Conservation (phyloP, 495 filamentous ascomycete species). For the Aspergillus ostianus region DNA sequence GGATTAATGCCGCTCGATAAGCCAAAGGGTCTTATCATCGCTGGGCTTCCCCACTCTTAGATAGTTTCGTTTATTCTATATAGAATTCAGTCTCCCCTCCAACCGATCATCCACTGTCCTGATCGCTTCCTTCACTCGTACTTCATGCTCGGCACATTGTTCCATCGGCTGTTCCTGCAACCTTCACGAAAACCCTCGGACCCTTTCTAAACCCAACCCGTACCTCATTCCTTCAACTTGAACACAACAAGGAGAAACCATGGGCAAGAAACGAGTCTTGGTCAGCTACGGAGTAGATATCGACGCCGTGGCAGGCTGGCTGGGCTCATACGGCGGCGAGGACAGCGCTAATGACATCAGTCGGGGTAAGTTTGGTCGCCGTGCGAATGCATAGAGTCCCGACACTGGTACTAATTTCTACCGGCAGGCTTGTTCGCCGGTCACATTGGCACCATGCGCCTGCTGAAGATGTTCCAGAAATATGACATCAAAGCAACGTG, state of each 20-base stretch:
- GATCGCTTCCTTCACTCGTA: too few relatives aligned
- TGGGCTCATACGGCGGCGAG: slow-evolving; percentile 71
- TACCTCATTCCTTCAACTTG: too few relatives aligned
- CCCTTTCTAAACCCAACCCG: too few relatives aligned
- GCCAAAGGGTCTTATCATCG: background rate
- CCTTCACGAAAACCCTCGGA: background rate
- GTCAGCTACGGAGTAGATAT: slow-evolving; percentile 60
- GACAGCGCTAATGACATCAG: slow-evolving; percentile 68
- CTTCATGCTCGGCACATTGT: too few relatives aligned
- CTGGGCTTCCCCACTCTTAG: background rate
- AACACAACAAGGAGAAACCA: slow-evolving; percentile 20
- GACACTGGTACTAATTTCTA: slow-evolving; percentile 10
- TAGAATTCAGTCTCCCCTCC: too few relatives aligned
- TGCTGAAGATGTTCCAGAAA: slow-evolving; percentile 74
- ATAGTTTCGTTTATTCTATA: background rate
- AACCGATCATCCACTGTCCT: too few relatives aligned
- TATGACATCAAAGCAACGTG: slow-evolving; percentile 81
- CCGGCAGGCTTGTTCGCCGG: slow-evolving; percentile 65
- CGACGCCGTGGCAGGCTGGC: slow-evolving; percentile 71
- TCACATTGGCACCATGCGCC: slow-evolving; percentile 65
- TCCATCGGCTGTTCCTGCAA: too few relatives aligned
- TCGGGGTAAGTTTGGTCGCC: slow-evolving; percentile 40
- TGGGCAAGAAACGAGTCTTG: slow-evolving; percentile 62
- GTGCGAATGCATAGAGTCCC: background rate
- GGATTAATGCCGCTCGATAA: background rate